Base-by-base conservation (phyloP, 108 stramenopile species). In the Fragilaria radians region DNA sequence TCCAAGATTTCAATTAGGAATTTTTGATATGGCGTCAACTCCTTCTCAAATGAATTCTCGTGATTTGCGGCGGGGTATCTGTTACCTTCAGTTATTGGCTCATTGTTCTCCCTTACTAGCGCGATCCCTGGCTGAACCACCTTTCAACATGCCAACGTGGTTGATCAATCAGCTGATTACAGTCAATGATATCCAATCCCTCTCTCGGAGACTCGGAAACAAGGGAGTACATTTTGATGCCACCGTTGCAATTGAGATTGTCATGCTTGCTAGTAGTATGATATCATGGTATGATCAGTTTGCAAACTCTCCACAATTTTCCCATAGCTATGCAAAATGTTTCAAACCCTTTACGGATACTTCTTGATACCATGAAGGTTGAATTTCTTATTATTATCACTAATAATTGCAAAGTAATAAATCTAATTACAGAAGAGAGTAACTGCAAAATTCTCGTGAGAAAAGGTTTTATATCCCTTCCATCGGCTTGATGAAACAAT, bases 151-250 rank as follows among this genome's bases (percentile, higher is more conserved):
- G 48, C 69, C 73, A 30, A 21, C 21, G 14, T 11, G 21, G 14
- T 48, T 74, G 4, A 46, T 74, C 17, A 48, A 57, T n/a, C 53
- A 61, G 29, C 28, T 74, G 28, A 74, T 65, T 52, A 30, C 54
- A 33, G 31, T 45, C 18, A 65, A 66, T n/a, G 73, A 74, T 26
- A 32, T 70, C 45, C 73, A 74, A 51, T 61, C 65, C n/a, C 31
- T 70, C 30, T 50, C 52, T 21, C 34, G 73, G n/a, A 51, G 59
- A 23, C 58, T 71, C 23, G 50, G 29, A 5, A 23, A 18, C 21
- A 61, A 52, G 57, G 72, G 67, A n/a, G 48, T 66, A 48, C 68
- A 74, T 22, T 74, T 74, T 53, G 54, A 74, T 31, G 61, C 61
- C 46, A 28, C 51, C 54, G 56, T 72, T 50, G 66, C 54, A 42